phyloP scores from a whole-genome alignment of 495 filamentous ascomycete genomes.

The Penicillium parvum region DNA sequence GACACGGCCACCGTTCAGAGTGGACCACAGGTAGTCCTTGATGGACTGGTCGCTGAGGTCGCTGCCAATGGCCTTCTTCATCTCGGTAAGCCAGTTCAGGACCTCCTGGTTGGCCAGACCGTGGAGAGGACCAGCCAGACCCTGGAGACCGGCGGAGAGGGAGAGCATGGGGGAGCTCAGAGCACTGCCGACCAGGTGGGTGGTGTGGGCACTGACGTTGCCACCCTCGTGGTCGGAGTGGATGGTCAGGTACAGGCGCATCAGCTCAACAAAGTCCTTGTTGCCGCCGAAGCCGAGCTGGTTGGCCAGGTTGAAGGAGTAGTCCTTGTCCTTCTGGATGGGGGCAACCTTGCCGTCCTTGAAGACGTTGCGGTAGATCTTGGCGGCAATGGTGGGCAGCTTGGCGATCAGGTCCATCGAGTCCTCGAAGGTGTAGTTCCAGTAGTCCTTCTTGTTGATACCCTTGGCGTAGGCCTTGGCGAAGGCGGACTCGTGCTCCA shows the following conservation, averaged over 20 bases:
- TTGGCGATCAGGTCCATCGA: slow-evolving; percentile 99
- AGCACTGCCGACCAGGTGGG: slow-evolving; percentile 93
- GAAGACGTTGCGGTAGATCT: slow-evolving; percentile 99
- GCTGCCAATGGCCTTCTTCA: slow-evolving; percentile 93
- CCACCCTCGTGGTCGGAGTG: slow-evolving; percentile 99
- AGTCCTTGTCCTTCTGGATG: slow-evolving; percentile 97
- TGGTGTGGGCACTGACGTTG: slow-evolving; percentile 97
- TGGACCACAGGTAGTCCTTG: slow-evolving; percentile 96
- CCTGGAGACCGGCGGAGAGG: slow-evolving; percentile 91
- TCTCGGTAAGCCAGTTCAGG: slow-evolving; percentile 96
- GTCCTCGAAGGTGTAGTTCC: slow-evolving; percentile 98
- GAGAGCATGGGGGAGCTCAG: slow-evolving; percentile 97
- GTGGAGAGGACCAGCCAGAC: slow-evolving; percentile 95
- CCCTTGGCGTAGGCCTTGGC: slow-evolving; percentile 98
- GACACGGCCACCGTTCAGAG: slow-evolving; percentile 90
- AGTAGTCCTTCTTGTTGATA: slow-evolving; percentile 98
- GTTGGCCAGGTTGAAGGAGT: slow-evolving; percentile 97
- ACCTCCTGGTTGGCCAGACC: slow-evolving; percentile 99
- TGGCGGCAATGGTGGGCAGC: slow-evolving; percentile 93
- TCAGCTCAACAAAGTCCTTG: slow-evolving; percentile 95
- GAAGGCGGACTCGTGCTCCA: slow-evolving; percentile 96
- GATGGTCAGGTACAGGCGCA: slow-evolving; percentile 98
- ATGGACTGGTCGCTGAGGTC: slow-evolving; percentile 93
- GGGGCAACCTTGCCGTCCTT: slow-evolving; percentile 97
- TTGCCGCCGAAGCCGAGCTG: slow-evolving; percentile 94